Evolutionary conservation across 441 rosid species (phyloP).

Genomic region (Croton laevigatus): DNA sequence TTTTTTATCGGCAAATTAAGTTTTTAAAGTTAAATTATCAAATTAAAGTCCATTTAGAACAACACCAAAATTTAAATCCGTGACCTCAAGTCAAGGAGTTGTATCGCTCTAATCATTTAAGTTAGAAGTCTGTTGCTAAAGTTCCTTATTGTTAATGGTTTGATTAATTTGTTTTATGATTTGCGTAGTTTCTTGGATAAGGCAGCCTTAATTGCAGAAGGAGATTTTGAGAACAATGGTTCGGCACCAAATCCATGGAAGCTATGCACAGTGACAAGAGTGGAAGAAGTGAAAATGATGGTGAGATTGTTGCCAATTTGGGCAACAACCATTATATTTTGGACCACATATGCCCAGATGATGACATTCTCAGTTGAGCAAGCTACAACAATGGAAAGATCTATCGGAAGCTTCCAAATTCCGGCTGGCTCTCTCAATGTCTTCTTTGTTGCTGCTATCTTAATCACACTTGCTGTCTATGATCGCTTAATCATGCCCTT

Average conservation of each 20-base stretch:
- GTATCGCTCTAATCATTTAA: background rate
- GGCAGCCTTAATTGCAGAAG: slow-evolving; percentile 62
- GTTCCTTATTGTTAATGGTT: background rate
- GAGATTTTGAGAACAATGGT: slow-evolving; percentile 44
- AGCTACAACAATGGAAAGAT: slow-evolving; percentile 79
- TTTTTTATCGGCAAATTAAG: background rate
- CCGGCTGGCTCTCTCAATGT: slow-evolving; percentile 89
- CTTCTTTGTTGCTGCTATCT: slow-evolving; percentile 70
- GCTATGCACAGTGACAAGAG: slow-evolving; percentile 63
- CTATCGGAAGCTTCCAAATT: slow-evolving; percentile 62
- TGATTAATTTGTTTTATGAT: background rate
- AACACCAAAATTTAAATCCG: too few relatives aligned
- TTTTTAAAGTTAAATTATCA: too few relatives aligned
- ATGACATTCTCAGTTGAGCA: slow-evolving; percentile 90
- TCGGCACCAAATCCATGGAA: slow-evolving; percentile 67
- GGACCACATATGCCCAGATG: slow-evolving; percentile 93
- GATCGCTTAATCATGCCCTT: slow-evolving; percentile 74
- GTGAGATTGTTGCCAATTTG: slow-evolving; percentile 69
- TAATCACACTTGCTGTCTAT: slow-evolving; percentile 60
- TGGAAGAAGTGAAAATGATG: slow-evolving; percentile 93
- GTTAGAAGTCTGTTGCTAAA: too few relatives aligned
- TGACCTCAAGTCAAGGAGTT: too few relatives aligned
- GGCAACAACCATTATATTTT: slow-evolving; percentile 91
- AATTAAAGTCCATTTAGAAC: too few relatives aligned
- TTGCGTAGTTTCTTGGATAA: slow-evolving; percentile 62